These are phyloP conservation scores for Sclerotinia nivalis DNA, from an alignment of 2,329 filamentous ascomycete genomes.

Conservation along the genomic window DNA sequence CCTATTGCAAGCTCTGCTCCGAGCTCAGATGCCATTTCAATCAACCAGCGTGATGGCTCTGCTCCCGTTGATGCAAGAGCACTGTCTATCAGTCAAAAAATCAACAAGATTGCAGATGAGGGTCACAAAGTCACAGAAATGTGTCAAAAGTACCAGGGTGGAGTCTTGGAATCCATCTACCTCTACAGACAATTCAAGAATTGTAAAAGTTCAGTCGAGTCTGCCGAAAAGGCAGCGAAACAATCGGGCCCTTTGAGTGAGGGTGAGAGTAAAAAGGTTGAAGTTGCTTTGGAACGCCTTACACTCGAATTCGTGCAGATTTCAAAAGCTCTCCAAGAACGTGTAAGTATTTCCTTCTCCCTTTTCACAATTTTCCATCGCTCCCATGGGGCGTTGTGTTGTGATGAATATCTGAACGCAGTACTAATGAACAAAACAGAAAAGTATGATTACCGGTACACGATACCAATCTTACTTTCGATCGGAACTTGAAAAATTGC, in stretches of 20 bases:
- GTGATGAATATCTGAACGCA: not conserved
- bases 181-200: not conserved
- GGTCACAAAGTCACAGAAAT: not conserved
- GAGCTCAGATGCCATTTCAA: not conserved
- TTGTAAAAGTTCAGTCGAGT: not conserved
- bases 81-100: not conserved
- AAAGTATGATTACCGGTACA: not conserved
- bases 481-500: not conserved
- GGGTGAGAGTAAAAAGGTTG: not conserved
- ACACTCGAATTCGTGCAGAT: not conserved
- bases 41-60: not conserved
- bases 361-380: not conserved
- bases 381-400: not conserved
- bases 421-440: not conserved
- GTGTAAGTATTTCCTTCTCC: not conserved
- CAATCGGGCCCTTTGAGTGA: not conserved
- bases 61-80: not conserved
- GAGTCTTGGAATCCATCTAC: not conserved
- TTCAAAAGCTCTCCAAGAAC: not conserved
- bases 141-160: not conserved
- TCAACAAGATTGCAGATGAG: not conserved
- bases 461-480: not conserved
- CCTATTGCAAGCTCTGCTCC: not conserved
- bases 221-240: not conserved
- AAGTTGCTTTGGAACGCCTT: not conserved